A percentile compares a stretch with the other conserved stretches of the same genome.
Evolutionary conservation across 305 asterid species (phyloP).

Genomic region (Solanum aculeatissimum): DNA sequence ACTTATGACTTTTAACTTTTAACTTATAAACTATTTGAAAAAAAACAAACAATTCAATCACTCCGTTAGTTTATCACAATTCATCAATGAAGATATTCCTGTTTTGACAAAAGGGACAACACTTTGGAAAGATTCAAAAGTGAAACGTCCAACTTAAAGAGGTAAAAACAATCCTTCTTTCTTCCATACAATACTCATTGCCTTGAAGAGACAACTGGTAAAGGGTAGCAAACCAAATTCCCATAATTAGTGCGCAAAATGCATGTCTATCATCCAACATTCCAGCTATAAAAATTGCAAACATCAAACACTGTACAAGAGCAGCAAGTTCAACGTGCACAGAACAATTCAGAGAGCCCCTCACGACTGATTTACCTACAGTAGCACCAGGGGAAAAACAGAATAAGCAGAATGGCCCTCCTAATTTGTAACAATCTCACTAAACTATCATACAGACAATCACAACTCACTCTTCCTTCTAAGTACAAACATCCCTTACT

Average conservation of each 20-base stretch:
- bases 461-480: constrained; percentile 6
- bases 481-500: constrained; percentile 9
- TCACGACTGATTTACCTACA: not conserved
- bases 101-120: not conserved
- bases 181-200: not conserved
- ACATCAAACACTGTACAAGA: constrained; percentile 2
- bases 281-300: not conserved
- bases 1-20: no score
- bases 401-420: not conserved
- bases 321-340: not conserved
- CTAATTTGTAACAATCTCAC: constrained; percentile 1
- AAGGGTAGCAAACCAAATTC: not conserved
- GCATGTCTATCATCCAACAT: not conserved
- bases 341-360: not conserved
- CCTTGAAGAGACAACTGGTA: not conserved
- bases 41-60: no score
- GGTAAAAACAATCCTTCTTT: not conserved
- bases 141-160: not conserved
- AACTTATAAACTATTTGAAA: no score
- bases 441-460: constrained; percentile 18
- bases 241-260: not conserved
- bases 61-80: no score
- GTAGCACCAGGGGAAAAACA: not conserved
- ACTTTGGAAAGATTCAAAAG: not conserved
- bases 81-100: no score